These are phyloP conservation scores for Cladosporium sp. DNA, from an alignment of 2,329 filamentous ascomycete species.

Conservation along the genomic window DNA sequence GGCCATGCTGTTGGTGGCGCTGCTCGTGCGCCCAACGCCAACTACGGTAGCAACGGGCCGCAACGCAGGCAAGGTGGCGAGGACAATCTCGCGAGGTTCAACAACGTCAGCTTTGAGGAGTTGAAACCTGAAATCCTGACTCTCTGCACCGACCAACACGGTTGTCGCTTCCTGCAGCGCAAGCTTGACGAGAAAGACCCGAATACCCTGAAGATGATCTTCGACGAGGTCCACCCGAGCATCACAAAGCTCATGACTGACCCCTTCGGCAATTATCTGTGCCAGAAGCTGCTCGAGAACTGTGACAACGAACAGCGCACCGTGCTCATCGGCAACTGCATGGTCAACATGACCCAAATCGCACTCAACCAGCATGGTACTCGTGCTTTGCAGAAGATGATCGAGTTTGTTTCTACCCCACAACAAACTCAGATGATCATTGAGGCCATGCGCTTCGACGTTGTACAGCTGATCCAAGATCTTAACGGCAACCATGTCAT, in stretches of 20 bases:
- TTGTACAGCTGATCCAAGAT: slow-evolving; percentile 94
- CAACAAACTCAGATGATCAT: slow-evolving; percentile 87
- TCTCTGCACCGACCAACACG: slow-evolving; percentile 96
- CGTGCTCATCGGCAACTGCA: slow-evolving; percentile 83
- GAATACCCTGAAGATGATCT: slow-evolving; percentile 86
- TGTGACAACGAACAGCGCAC: slow-evolving; percentile 95
- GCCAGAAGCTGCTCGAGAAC: slow-evolving; percentile 95
- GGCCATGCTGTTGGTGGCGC: slow-evolving; percentile 36
- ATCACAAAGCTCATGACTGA: slow-evolving; percentile 98
- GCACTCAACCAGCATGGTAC: slow-evolving; percentile 97
- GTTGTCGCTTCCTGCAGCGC: slow-evolving; percentile 93
- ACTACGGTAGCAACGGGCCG: slow-evolving; percentile 2
- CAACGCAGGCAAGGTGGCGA: slow-evolving; percentile 6
- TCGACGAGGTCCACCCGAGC: slow-evolving; percentile 86
- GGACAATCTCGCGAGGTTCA: slow-evolving; percentile 46
- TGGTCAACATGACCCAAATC: slow-evolving; percentile 82
- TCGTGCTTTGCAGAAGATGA: slow-evolving; percentile 97
- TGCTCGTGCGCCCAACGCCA: slow-evolving; percentile 41
- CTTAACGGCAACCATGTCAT: slow-evolving; percentile 98
- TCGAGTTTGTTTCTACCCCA: slow-evolving; percentile 85
- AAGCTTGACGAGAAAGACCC: slow-evolving; percentile 87
- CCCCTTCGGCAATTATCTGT: slow-evolving; percentile 97
- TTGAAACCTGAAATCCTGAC: slow-evolving; percentile 80
- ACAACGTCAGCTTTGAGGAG: slow-evolving; percentile 75
- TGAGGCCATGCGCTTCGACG: slow-evolving; percentile 72